Conservation (phyloP, 2,329 filamentous ascomycete species). For the Coleophoma crateriformis region DNA sequence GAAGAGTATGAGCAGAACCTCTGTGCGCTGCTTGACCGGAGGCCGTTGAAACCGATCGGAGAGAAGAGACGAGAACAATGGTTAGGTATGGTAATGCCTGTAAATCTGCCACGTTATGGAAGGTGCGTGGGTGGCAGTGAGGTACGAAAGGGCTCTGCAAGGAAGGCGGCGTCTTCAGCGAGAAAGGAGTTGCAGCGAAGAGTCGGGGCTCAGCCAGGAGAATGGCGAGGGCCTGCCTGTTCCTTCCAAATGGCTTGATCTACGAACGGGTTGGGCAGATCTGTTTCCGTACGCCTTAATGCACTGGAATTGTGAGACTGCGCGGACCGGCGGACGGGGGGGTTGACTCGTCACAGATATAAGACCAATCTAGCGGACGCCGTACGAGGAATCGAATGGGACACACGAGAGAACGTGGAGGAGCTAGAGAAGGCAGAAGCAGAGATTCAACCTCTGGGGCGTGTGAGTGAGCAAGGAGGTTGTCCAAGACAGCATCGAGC, state of each 20-base stretch:
- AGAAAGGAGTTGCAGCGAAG: conserved; percentile 1
- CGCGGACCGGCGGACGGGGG: conserved; percentile 5
- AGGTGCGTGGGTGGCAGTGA: conserved; percentile 9
- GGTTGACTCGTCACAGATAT: conserved; percentile 6
- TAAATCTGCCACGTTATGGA: conserved; percentile 7
- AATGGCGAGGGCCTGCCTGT: conserved; percentile 13
- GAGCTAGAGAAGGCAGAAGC: too few relatives aligned
- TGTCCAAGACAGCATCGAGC: too few relatives aligned
- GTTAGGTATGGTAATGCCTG: conserved; percentile 8
- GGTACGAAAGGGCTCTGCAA: conserved; percentile 2
- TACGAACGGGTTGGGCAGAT: conserved; percentile 16
- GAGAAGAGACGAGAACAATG: conserved; percentile 6
- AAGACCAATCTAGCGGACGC: neutral
- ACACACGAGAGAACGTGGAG: too few relatives aligned
- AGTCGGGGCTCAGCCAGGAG: neutral
- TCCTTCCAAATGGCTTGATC: conserved; percentile 7
- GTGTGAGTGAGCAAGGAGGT: too few relatives aligned
- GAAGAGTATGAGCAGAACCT: conserved; percentile 3
- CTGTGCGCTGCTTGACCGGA: conserved; percentile 9
- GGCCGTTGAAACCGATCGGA: conserved; percentile 12
- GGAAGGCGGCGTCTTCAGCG: neutral
- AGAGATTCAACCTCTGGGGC: too few relatives aligned
- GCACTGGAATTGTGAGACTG: conserved; percentile 4
- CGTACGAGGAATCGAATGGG: too few relatives aligned
- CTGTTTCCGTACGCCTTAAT: conserved; percentile 6